A percentile compares a stretch with the other conserved stretches of the same genome.
phyloP scores from a whole-genome alignment of 352 stramenopile species.

The Pythium apleroticum region DNA sequence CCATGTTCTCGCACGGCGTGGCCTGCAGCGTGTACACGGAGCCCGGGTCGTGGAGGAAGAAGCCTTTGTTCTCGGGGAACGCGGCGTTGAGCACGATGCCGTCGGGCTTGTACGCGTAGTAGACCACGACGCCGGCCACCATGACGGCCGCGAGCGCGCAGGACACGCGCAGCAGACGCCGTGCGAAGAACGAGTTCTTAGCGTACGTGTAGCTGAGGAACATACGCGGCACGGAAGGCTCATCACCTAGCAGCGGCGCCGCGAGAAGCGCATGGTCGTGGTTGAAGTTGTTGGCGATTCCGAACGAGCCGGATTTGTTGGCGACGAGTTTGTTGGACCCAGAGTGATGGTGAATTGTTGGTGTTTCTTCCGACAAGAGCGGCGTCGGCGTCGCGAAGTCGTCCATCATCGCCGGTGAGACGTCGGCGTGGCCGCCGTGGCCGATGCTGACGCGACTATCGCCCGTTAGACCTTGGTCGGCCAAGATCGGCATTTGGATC shows the following conservation, averaged over 20 bases:
- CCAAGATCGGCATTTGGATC: constrained; percentile 21
- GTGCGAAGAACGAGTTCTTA: constrained; percentile 82
- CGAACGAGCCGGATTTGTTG: not conserved
- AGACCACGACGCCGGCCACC: constrained; percentile 50
- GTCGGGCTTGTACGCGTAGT: constrained; percentile 66
- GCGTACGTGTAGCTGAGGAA: constrained; percentile 61
- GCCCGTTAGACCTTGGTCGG: not conserved
- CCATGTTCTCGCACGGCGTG: constrained; percentile 71
- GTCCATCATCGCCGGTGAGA: constrained; percentile 23
- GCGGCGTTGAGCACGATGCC: constrained; percentile 43
- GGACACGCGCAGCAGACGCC: constrained; percentile 50
- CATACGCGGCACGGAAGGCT: constrained; percentile 51
- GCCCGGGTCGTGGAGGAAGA: constrained; percentile 43
- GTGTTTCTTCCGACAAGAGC: constrained; percentile 12
- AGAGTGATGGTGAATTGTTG: constrained; percentile 2
- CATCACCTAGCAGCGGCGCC: constrained; percentile 38
- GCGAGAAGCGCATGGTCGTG: not conserved
- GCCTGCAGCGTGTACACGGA: constrained; percentile 70
- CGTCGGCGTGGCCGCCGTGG: constrained; percentile 17
- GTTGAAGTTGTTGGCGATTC: not conserved
- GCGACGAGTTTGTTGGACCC: not conserved
- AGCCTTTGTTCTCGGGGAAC: constrained; percentile 39
- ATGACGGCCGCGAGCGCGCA: constrained; percentile 41
- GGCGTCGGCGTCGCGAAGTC: constrained; percentile 15
- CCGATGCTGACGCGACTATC: constrained; percentile 8